Base-by-base conservation (phyloP, 2,329 filamentous ascomycete species). In the Colletotrichum sp. region DNA sequence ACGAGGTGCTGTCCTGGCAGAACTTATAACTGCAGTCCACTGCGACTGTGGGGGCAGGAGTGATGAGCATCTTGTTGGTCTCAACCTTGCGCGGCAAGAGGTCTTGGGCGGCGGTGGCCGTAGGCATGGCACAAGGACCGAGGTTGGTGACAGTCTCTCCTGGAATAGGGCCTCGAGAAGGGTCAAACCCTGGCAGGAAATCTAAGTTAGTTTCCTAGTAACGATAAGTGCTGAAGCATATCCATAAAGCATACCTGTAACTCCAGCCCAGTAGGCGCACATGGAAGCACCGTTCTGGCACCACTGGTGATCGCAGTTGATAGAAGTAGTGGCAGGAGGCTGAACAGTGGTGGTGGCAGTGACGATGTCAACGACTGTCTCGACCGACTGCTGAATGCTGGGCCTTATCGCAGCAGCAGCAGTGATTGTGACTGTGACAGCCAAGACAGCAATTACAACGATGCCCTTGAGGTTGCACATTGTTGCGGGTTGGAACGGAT, bases 1-100 rank as follows among this genome's bases (percentile, higher is more conserved):
- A 87, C 4, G 81, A 81, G 5, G 79, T 80, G 32, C 24, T 70
- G n/a, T 52, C 43, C n/a, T 65, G 30, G n/a, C 74, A 76, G n/a
- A 75, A 76, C 28, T 77, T 75, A 77, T 83, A 80, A 70, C 83
- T 80, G 80, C 85, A 86, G 66, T 79, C 67, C 55, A 80, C 67
- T 8, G 79, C 67, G 21, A 77, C 67, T 16, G 70, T 75, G 15
- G 78, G 52, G 15, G 76, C 52, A 38, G 38, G 5, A 12, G 74
- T 73, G 48, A 32, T 58, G 56, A 62, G 16, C 13, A 56, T 30
- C 3, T 75, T 2, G 8, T 72, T n/a, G 21, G 6, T 6, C 30
- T 62, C 18, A 7, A 34, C 21, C 32, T 66, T 24, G 18, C 21
- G 28, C 6, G 18, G 52, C 34, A 36, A 21, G 10, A 12, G 18